These are phyloP conservation scores for Fusarium brachygibbosum DNA, from an alignment of 2,329 filamentous ascomycete species.

Conservation along the genomic window DNA sequence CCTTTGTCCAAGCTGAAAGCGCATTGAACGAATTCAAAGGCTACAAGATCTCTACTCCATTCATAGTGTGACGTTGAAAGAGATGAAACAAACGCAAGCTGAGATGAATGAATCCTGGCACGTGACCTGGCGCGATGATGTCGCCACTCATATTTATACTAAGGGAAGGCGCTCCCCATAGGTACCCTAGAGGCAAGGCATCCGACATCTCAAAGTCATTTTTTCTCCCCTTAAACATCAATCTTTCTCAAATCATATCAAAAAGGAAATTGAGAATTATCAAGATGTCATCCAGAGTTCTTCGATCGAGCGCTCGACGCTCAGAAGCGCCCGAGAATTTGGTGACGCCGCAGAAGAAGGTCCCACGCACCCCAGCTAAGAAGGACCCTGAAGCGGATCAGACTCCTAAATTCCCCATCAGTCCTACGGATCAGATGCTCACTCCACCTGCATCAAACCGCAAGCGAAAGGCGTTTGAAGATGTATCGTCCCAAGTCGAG, in stretches of 20 bases:
- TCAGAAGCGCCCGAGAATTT: background rate
- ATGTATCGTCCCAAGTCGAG: background rate
- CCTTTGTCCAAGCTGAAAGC: background rate
- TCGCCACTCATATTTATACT: background rate
- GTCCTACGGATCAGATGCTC: background rate
- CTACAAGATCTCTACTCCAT: no score
- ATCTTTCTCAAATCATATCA: background rate
- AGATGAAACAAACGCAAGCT: background rate
- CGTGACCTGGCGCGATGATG: slow-evolving; percentile 22
- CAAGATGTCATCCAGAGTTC: slow-evolving; percentile 19
- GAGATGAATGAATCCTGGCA: background rate
- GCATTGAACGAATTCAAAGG: background rate
- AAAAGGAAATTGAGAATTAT: background rate
- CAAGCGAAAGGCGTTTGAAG: slow-evolving; percentile 36
- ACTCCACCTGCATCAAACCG: slow-evolving; percentile 4
- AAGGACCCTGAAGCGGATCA: slow-evolving; percentile 14
- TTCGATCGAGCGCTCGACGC: background rate
- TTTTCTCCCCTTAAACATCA: background rate
- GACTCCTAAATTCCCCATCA: slow-evolving; percentile 15
- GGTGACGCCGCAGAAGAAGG: slow-evolving; percentile 12
- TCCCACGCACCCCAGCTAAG: background rate
- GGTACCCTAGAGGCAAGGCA: slow-evolving; percentile 28
- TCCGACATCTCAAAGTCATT: background rate
- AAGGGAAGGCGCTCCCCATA: background rate
- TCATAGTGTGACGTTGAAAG: background rate